A percentile compares a stretch with the other conserved stretches of the same genome.
phyloP scores from a whole-genome alignment of 352 stramenopile genomes.

The Phytophthora pisi region DNA sequence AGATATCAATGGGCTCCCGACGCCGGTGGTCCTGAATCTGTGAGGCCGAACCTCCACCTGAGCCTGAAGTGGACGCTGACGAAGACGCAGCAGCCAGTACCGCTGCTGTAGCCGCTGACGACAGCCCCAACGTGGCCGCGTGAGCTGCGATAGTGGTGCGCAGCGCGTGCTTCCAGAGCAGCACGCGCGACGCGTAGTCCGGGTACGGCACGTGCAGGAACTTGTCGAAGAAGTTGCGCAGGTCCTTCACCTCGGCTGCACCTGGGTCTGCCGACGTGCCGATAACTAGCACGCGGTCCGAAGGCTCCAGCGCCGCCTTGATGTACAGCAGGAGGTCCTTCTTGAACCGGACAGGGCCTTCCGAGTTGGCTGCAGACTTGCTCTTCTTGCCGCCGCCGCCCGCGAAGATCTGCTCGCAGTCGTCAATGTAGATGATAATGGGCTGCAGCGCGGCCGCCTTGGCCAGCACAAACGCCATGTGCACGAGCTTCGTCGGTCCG shows the following conservation, averaged over 20 bases:
- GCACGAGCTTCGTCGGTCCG: constrained; percentile 91
- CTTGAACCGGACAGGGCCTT: constrained; percentile 89
- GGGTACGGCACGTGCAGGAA: constrained; percentile 93
- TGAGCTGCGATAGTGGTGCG: constrained; percentile 51
- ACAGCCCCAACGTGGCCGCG: constrained; percentile 35
- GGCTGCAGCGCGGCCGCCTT: constrained; percentile 86
- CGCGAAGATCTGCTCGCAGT: constrained; percentile 92
- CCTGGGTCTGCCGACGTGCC: constrained; percentile 88
- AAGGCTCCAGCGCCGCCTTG: constrained; percentile 85
- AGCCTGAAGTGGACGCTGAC: constrained; percentile 14
- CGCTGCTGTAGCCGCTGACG: constrained; percentile 16
- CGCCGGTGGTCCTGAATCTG: constrained; percentile 22
- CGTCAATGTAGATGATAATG: constrained; percentile 95
- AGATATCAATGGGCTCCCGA: constrained; percentile 80
- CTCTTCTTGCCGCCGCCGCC: constrained; percentile 79
- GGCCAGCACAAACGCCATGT: constrained; percentile 94
- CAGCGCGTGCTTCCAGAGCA: constrained; percentile 90
- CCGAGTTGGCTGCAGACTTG: constrained; percentile 58
- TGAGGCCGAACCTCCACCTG: constrained; percentile 5
- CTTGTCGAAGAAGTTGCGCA: constrained; percentile 93
- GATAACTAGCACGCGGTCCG: constrained; percentile 93
- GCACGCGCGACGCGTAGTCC: constrained; percentile 89
- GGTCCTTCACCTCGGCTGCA: constrained; percentile 84
- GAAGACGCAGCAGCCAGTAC: constrained; percentile 33
- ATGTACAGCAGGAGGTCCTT: constrained; percentile 94